phyloP scores from a whole-genome alignment of 257 asterid genomes.

The Scutellaria barbata region DNA sequence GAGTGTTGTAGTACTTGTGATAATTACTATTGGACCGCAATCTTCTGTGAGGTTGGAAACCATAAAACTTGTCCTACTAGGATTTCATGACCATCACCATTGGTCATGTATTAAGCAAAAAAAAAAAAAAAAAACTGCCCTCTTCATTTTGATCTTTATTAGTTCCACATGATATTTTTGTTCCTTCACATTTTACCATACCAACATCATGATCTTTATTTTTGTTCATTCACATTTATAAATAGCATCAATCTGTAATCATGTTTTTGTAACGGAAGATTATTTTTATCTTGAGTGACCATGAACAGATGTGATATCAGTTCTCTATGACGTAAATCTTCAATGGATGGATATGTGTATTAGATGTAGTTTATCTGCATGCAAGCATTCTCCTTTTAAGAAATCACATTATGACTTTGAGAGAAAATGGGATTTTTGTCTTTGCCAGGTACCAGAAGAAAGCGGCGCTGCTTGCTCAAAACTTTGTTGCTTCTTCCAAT shows the following conservation, averaged over 20 bases:
- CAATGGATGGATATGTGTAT: conserved; percentile 2
- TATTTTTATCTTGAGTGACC: background rate
- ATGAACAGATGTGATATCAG: background rate
- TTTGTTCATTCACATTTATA: conserved; percentile 11
- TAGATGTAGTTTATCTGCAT: conserved; percentile 1
- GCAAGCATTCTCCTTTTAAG: background rate
- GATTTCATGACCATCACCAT: background rate
- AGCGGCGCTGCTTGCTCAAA: conserved; percentile 54
- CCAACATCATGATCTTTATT: background rate
- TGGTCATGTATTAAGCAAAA: background rate
- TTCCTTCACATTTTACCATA: background rate
- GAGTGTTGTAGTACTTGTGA: background rate
- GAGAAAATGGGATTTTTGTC: conserved; percentile 10
- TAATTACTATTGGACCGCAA: background rate
- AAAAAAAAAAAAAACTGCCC: background rate
- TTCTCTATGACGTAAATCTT: conserved; percentile 10
- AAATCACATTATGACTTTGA: conserved; percentile 18
- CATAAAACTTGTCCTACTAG: background rate
- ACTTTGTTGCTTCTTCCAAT: conserved; percentile 50
- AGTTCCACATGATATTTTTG: conserved; percentile 18
- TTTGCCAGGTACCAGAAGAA: conserved; percentile 56
- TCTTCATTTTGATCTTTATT: background rate
- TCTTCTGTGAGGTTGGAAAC: background rate
- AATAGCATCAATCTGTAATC: conserved; percentile 9
- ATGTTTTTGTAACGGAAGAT: background rate